These are phyloP conservation scores for Abelmoschus esculentus DNA, from an alignment of 345 rosid species.

Conservation along the genomic window DNA sequence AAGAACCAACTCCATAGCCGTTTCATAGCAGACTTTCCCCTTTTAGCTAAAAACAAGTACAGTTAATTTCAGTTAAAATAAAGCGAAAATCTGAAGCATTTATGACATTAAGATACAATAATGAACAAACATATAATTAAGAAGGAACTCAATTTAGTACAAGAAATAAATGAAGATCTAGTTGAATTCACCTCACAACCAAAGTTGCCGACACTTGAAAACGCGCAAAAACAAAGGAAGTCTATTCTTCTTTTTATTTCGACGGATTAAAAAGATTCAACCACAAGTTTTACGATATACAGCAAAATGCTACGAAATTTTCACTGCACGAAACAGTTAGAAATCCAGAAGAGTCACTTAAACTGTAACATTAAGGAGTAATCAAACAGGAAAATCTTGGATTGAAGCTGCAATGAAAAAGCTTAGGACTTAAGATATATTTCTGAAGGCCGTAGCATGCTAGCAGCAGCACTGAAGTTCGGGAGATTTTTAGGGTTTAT, in stretches of 20 bases:
- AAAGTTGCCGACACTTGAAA: slow-evolving; percentile 11
- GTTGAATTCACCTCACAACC: slow-evolving; percentile 19
- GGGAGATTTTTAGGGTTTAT: slow-evolving; percentile 1
- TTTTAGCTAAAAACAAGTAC: slow-evolving; percentile 3
- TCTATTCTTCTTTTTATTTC: slow-evolving; percentile 11
- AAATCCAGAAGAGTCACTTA: background rate
- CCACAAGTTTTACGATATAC: slow-evolving; percentile 4
- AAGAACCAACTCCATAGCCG: background rate
- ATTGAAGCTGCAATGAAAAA: background rate
- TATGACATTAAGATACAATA: background rate
- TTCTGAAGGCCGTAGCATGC: background rate
- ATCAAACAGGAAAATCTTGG: background rate
- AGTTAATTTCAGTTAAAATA: background rate
- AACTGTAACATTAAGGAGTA: background rate
- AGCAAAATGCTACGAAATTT: background rate
- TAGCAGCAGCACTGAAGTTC: background rate
- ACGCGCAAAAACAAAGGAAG: background rate
- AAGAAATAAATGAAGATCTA: slow-evolving; percentile 1
- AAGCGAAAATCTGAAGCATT: background rate
- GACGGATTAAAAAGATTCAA: slow-evolving; percentile 24
- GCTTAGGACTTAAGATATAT: too few relatives aligned
- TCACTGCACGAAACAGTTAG: background rate
- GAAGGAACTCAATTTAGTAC: too few relatives aligned
- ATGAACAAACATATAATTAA: background rate
- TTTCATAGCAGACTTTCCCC: background rate